These are phyloP conservation scores for Macadamia integrifolia DNA, from an alignment of 164 flowering plant species.

Conservation along the genomic window DNA sequence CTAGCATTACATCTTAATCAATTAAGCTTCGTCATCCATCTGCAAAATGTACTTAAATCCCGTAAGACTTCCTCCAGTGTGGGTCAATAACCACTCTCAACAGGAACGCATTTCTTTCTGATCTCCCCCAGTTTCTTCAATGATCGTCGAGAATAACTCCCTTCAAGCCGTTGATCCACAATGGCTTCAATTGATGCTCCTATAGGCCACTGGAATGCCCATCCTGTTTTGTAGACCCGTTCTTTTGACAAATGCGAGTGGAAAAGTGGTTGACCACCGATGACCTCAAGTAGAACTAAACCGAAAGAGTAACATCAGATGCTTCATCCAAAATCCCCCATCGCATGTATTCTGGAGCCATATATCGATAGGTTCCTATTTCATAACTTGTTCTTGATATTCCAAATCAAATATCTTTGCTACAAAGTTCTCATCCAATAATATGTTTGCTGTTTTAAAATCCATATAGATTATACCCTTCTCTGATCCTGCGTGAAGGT, in stretches of 20 bases:
- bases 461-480: too few species aligned
- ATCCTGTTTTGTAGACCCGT: slow-evolving; percentile 50
- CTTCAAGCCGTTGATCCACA: slow-evolving; percentile 44
- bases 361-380: slow-evolving; percentile 41
- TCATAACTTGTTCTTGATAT: too few species aligned
- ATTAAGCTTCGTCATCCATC: slow-evolving; percentile 45
- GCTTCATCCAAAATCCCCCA: slow-evolving; percentile 60
- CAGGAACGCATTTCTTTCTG: slow-evolving; percentile 58
- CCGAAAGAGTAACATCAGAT: slow-evolving; percentile 75
- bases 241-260: slow-evolving; percentile 46
- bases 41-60: slow-evolving; percentile 63
- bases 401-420: too few species aligned
- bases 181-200: slow-evolving; percentile 43
- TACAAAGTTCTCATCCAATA: too few species aligned
- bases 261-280: slow-evolving; percentile 47
- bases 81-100: slow-evolving; percentile 58
- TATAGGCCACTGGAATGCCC: slow-evolving; percentile 61
- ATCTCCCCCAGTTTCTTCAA: slow-evolving; percentile 54
- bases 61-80: slow-evolving; percentile 72
- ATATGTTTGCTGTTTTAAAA: too few species aligned
- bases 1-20: not conserved
- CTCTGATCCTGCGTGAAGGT: slow-evolving; percentile 70
- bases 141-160: slow-evolving; percentile 37
- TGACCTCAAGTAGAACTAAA: slow-evolving; percentile 60
- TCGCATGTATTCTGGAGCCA: slow-evolving; percentile 67